Evolutionary conservation across 2,329 filamentous ascomycete species (phyloP).

Genomic region (Nemania abortiva): DNA sequence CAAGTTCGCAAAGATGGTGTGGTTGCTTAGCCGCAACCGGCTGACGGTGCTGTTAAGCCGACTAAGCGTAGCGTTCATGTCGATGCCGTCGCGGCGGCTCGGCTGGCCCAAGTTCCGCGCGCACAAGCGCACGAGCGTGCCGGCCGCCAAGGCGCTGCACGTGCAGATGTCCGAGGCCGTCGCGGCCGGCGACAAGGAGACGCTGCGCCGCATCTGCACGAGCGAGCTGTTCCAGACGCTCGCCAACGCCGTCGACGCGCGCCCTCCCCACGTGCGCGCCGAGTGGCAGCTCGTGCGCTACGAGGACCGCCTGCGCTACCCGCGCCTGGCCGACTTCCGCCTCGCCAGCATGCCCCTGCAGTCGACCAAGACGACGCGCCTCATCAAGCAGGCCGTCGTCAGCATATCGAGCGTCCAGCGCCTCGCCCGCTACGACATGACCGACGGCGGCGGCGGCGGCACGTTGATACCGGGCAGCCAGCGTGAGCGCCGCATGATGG

Average conservation of each 20-base stretch:
- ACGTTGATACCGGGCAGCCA: conserved; percentile 60
- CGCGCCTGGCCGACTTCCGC: conserved; percentile 68
- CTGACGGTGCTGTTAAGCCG: conserved; percentile 52
- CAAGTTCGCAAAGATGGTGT: conserved; percentile 45
- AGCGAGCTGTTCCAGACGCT: conserved; percentile 65
- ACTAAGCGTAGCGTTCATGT: conserved; percentile 57
- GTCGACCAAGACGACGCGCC: conserved; percentile 51
- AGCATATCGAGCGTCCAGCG: conserved; percentile 68
- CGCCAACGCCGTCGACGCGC: conserved; percentile 63
- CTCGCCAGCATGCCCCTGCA: conserved; percentile 58
- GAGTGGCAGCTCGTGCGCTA: conserved; percentile 69
- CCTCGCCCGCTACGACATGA: conserved; percentile 57
- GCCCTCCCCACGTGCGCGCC: conserved; percentile 60
- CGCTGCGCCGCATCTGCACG: conserved; percentile 66
- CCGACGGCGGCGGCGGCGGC: conserved; percentile 54
- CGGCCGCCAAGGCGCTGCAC: conserved; percentile 71
- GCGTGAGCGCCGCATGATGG: conserved; percentile 66
- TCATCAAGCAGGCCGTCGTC: conserved; percentile 71
- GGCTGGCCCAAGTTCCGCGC: conserved; percentile 60
- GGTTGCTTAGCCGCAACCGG: conserved; percentile 51
- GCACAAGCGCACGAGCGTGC: conserved; percentile 57
- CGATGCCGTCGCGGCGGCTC: conserved; percentile 58
- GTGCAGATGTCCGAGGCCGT: conserved; percentile 71
- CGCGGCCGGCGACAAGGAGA: conserved; percentile 66
- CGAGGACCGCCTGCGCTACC: conserved; percentile 56